phyloP scores from a whole-genome alignment of 768 basidiomycete genomes.

The Coprinopsis marcescibilis region DNA sequence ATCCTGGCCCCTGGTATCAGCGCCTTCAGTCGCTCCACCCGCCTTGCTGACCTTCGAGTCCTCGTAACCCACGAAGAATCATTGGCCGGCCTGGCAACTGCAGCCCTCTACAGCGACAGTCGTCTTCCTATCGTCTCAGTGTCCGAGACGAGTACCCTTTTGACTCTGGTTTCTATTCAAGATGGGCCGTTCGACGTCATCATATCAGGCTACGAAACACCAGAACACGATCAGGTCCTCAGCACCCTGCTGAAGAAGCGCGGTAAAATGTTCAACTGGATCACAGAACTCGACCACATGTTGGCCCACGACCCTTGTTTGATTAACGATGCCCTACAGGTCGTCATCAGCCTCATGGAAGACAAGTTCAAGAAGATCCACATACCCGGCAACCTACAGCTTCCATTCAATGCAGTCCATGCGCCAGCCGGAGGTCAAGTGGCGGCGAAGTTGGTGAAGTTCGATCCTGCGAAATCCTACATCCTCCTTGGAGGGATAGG shows the following conservation, averaged over 20 bases:
- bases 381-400: neutral
- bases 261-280: constrained; percentile 11
- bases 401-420: too few species aligned
- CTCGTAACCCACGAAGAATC: constrained; percentile 15
- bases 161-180: constrained; percentile 9
- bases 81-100: neutral
- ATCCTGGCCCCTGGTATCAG: constrained; percentile 15
- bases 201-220: constrained; percentile 12
- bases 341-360: neutral
- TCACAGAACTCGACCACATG: constrained; percentile 2
- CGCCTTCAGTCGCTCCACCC: constrained; percentile 12
- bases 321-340: neutral
- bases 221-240: constrained; percentile 10
- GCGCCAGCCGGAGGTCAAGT: too few species aligned
- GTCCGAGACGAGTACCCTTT: constrained; percentile 4
- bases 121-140: neutral
- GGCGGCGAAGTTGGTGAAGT: constrained; percentile 9
- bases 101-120: neutral
- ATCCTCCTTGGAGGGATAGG: constrained; percentile 36
- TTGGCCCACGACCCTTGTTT: constrained; percentile 6
- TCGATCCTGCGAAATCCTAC: constrained; percentile 27
- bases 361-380: neutral
- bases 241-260: neutral
- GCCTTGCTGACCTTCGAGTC: constrained; percentile 12
- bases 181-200: constrained; percentile 11